Conservation (phyloP, 441 rosid species). For the Viola pubescens region DNA sequence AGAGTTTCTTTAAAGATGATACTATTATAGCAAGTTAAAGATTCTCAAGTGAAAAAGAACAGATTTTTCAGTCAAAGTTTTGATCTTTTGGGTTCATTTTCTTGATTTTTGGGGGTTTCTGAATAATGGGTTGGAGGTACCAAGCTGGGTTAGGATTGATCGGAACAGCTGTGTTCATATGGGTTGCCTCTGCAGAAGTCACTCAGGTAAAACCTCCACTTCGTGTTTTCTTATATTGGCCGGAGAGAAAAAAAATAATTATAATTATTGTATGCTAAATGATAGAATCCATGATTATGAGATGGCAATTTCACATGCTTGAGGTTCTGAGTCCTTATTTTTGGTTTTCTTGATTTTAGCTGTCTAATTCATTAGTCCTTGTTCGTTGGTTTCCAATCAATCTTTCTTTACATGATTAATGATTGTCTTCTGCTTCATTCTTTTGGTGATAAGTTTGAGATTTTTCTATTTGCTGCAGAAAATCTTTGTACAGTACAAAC, state of each 20-base stretch:
- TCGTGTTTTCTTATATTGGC: not conserved
- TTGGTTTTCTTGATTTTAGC: not conserved
- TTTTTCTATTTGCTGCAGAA: slow-evolving; percentile 28
- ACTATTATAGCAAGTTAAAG: slow-evolving; percentile 13
- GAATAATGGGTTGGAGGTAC: slow-evolving; percentile 50
- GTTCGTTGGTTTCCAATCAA: not conserved
- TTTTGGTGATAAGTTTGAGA: not conserved
- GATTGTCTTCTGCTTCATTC: not conserved
- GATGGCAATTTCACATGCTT: not conserved
- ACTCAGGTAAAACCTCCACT: slow-evolving; percentile 34
- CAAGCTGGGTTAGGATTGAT: slow-evolving; percentile 46
- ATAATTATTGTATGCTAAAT: not conserved
- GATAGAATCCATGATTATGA: not conserved
- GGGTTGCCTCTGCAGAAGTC: slow-evolving; percentile 61
- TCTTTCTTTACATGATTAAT: not conserved
- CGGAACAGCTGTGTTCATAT: slow-evolving; percentile 40
- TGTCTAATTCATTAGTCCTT: not conserved
- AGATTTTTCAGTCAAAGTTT: not conserved
- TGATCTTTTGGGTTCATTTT: not conserved
- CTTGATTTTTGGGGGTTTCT: slow-evolving; percentile 3
- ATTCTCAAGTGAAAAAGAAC: slow-evolving; percentile 10
- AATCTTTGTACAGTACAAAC: slow-evolving; percentile 42
- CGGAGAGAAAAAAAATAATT: not conserved
- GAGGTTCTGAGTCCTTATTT: not conserved
- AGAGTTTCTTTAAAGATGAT: too few relatives aligned